Conservation (phyloP, 116 monocot species). For the Trichopus zeylanicus region DNA sequence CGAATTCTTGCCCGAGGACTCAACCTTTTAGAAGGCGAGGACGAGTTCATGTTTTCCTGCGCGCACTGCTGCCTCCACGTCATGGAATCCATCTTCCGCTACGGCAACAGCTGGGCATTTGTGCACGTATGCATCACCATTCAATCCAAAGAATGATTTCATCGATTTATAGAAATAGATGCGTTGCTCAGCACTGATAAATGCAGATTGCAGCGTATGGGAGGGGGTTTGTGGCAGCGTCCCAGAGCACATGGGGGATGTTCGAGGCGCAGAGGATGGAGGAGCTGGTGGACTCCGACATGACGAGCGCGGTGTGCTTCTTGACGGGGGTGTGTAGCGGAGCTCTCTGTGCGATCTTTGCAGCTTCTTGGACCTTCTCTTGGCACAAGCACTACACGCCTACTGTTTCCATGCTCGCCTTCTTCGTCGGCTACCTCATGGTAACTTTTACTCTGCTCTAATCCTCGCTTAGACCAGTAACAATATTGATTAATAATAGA, state of each 20-base stretch:
- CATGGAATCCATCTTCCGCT: constrained; percentile 83
- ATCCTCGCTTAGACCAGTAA: no score
- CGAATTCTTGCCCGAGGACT: constrained; percentile 75
- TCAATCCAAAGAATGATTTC: no score
- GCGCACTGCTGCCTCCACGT: constrained; percentile 90
- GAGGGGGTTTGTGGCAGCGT: constrained; percentile 77
- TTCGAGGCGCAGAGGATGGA: constrained; percentile 76
- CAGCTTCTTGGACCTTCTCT: constrained; percentile 68
- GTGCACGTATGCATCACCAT: no score
- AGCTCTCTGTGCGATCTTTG: constrained; percentile 61
- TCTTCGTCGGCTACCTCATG: constrained; percentile 96
- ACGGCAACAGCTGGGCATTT: constrained; percentile 99
- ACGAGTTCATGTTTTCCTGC: constrained; percentile 98
- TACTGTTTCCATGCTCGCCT: constrained; percentile 83
- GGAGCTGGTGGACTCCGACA: constrained; percentile 83
- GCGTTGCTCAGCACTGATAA: no score
- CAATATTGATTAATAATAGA: no score
- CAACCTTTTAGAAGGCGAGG: constrained; percentile 92
- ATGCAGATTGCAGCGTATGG: constrained; percentile 86
- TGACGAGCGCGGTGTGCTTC: constrained; percentile 89
- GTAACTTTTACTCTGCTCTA: constrained; percentile 11
- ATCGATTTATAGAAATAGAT: no score
- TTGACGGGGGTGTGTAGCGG: constrained; percentile 79
- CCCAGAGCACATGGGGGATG: constrained; percentile 85
- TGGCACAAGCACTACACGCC: constrained; percentile 54